Percentiles rank a stretch among this genome's conserved stretches.
Conservation (phyloP, 2,329 filamentous ascomycete species). For the Arthrinium puccinioides region DNA sequence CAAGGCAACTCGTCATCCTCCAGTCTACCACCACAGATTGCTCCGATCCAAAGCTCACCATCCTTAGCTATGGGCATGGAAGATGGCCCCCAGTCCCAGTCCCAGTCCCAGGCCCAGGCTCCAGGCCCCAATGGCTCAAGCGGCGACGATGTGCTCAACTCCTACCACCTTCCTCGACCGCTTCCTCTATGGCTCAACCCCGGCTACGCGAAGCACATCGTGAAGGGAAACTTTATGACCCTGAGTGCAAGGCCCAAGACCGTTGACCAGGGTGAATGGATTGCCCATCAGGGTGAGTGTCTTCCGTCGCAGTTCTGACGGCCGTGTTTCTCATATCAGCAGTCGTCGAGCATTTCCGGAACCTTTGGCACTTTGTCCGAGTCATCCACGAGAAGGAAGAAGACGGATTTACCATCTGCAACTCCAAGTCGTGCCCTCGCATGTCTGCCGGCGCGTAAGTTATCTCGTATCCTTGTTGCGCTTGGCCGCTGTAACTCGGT, state of each 20-base stretch:
- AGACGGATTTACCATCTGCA: conserved; percentile 73
- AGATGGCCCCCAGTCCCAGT: too few species aligned
- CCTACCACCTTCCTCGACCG: conserved; percentile 58
- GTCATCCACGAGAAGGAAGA: conserved; percentile 83
- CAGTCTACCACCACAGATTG: conserved; percentile 49
- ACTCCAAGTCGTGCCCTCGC: conserved; percentile 72
- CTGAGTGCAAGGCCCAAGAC: conserved; percentile 88
- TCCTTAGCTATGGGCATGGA: conserved; percentile 64
- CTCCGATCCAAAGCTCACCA: conserved; percentile 55
- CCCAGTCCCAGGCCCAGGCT: too few species aligned
- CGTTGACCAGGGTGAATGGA: conserved; percentile 90
- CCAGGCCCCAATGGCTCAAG: conserved; percentile 33
- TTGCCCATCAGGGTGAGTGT: conserved; percentile 82
- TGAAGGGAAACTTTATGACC: conserved; percentile 97
- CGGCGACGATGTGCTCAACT: conserved; percentile 48
- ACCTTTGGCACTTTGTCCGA: conserved; percentile 82
- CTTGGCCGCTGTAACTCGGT: too few species aligned
- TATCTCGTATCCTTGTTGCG: background rate
- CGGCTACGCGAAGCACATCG: conserved; percentile 74
- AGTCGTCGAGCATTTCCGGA: conserved; percentile 91
- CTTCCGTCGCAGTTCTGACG: too few species aligned
- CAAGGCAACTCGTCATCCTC: conserved; percentile 44
- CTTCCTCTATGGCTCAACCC: conserved; percentile 70
- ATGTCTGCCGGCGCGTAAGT: conserved; percentile 93
- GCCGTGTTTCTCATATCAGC: conserved; percentile 12